Conservation (phyloP, 2,329 filamentous ascomycete genomes). For the Capronia americana region DNA sequence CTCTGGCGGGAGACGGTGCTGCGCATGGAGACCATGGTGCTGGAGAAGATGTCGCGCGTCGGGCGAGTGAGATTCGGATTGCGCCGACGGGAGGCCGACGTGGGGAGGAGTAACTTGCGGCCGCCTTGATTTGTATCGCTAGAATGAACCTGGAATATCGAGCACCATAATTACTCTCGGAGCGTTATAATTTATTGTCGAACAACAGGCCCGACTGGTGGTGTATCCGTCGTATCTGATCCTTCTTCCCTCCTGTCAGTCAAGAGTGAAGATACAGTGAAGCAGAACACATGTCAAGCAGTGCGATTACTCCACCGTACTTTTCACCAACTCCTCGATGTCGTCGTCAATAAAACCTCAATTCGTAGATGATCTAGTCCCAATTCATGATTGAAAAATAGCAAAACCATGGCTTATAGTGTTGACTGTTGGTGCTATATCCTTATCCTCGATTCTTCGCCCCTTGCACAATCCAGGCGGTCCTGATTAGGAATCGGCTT, state of each 20-base stretch:
- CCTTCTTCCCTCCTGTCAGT: no score
- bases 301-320: no score
- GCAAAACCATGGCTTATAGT: background rate
- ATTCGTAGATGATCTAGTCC: background rate
- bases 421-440: background rate
- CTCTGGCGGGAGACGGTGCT: slow-evolving; percentile 55
- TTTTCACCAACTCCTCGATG: no score
- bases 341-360: background rate
- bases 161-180: background rate
- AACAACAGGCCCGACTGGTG: background rate
- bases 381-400: background rate
- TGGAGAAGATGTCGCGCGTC: slow-evolving; percentile 48
- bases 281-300: no score
- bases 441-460: no score
- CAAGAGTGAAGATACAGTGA: no score
- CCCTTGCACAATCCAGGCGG: background rate
- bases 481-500: background rate
- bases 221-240: background rate
- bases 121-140: slow-evolving; percentile 2
- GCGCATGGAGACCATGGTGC: slow-evolving; percentile 49
- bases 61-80: slow-evolving; percentile 44
- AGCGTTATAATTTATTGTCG: background rate
- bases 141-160: background rate
- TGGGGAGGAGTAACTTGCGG: slow-evolving; percentile 14
- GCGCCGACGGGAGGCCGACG: slow-evolving; percentile 10